These are phyloP conservation scores for Xylaria palmicola DNA, from an alignment of 495 filamentous ascomycete species.

Conservation along the genomic window DNA sequence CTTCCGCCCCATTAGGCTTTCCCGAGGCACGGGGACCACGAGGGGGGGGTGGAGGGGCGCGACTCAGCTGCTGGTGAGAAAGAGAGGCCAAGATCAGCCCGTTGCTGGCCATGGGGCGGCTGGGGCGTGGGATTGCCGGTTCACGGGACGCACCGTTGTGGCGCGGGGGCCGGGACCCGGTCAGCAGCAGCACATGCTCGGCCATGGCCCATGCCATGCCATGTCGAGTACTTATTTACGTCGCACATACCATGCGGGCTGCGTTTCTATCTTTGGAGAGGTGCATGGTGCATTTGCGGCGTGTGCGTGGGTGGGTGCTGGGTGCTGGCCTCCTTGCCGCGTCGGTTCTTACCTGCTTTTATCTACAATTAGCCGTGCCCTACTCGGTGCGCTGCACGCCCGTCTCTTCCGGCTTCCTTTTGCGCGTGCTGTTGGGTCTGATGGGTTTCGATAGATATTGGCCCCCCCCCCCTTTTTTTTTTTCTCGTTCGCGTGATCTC, in stretches of 20 bases:
- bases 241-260: background rate
- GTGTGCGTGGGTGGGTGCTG: no score
- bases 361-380: no score
- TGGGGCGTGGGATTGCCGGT: background rate
- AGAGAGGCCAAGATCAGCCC: background rate
- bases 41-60: background rate
- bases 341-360: background rate
- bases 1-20: background rate
- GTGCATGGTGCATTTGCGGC: no score
- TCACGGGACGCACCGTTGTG: constrained; percentile 3
- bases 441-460: no score
- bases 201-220: background rate
- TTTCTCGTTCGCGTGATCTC: background rate
- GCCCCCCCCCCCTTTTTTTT: no score
- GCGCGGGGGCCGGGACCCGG: background rate
- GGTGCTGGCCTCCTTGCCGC: background rate
- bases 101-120: background rate
- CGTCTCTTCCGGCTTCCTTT: background rate
- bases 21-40: no score
- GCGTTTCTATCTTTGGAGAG: background rate
- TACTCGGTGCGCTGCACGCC: no score
- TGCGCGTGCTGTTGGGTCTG: background rate
- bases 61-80: background rate
- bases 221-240: background rate
- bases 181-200: background rate